These are phyloP conservation scores for Aspergillus costaricaensis DNA, from an alignment of 2,329 filamentous ascomycete genomes.

Conservation along the genomic window DNA sequence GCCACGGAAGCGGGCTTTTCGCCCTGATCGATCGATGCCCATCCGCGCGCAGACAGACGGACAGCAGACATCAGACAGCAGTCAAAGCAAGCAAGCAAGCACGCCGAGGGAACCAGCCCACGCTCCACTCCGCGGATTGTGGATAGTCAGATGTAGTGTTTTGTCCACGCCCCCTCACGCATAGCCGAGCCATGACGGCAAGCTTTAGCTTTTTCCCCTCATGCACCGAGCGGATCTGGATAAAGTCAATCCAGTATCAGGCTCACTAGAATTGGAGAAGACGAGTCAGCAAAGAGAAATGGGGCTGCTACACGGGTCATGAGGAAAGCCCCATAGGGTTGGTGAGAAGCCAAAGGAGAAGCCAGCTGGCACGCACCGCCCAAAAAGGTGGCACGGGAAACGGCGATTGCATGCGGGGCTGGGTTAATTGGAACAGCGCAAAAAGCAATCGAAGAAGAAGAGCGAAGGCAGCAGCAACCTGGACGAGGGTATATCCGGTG, in stretches of 20 bases:
- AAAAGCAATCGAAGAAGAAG: no score
- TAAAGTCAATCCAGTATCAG: not conserved
- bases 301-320: no score
- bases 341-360: not conserved
- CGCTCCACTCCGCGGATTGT: not conserved
- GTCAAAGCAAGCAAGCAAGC: no score
- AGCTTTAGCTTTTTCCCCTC: not conserved
- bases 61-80: no score
- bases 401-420: not conserved
- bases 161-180: not conserved
- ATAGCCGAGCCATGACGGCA: not conserved
- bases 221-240: not conserved
- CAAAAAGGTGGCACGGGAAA: not conserved
- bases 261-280: not conserved
- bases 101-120: no score
- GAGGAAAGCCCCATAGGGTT: no score
- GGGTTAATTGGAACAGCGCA: not conserved
- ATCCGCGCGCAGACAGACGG: not conserved
- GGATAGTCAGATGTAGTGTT: no score
- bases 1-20: not conserved
- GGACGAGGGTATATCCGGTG: no score
- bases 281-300: not conserved
- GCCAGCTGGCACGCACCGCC: not conserved
- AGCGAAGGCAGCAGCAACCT: not conserved
- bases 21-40: not conserved